phyloP scores from a whole-genome alignment of 345 rosid species.

The Camelina neglecta region DNA sequence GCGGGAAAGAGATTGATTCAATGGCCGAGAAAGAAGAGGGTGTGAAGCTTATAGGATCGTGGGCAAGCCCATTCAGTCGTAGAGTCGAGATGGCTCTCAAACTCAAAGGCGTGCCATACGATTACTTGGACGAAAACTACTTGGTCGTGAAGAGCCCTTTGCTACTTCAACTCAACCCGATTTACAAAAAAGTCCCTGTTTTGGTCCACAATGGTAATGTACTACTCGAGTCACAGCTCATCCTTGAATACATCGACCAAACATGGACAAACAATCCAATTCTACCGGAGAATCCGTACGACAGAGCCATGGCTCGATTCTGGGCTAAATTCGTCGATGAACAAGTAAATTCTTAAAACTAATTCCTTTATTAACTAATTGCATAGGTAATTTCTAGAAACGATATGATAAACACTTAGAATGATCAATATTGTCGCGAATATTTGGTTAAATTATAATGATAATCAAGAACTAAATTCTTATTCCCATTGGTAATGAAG shows the following conservation, averaged over 20 bases:
- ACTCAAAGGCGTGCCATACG: conserved; percentile 49
- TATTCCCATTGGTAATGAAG: not conserved
- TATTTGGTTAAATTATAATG: too few species aligned
- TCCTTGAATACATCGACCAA: conserved; percentile 56
- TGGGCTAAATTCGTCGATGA: conserved; percentile 49
- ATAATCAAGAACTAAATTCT: not conserved
- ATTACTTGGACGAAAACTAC: conserved; percentile 49
- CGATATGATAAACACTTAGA: not conserved
- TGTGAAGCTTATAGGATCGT: conserved; percentile 50
- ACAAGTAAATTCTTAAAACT: conserved; percentile 23
- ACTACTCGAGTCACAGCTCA: conserved; percentile 45
- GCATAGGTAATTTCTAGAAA: not conserved
- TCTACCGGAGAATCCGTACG: conserved; percentile 47
- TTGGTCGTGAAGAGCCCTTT: conserved; percentile 41
- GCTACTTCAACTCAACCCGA: conserved; percentile 46
- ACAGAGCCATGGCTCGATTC: conserved; percentile 49
- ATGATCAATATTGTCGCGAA: too few species aligned
- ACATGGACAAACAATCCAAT: conserved; percentile 50
- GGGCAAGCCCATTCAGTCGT: conserved; percentile 49
- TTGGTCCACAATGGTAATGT: conserved; percentile 48
- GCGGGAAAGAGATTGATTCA: not conserved
- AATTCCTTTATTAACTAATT: not conserved
- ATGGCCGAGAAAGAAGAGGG: conserved; percentile 40
- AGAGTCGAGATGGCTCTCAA: conserved; percentile 51
- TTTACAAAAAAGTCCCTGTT: conserved; percentile 51